Evolutionary conservation across 257 asterid genomes (phyloP).

Genomic region (Lithospermum erythrorhizon): DNA sequence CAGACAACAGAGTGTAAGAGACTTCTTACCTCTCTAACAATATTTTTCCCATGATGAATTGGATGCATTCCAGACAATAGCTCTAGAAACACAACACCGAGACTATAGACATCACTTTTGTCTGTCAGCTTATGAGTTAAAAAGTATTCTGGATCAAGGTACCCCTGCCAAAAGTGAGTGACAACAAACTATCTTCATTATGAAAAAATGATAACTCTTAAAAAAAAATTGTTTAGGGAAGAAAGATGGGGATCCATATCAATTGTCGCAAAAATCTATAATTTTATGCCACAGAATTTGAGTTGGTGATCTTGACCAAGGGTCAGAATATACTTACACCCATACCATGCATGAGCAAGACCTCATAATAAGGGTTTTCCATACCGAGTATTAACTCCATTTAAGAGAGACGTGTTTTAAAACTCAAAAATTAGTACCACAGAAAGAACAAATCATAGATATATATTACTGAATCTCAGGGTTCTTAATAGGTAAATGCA

Average conservation of each 20-base stretch:
- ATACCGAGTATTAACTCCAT: too few species aligned
- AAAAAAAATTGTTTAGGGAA: not conserved
- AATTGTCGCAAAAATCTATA: too few species aligned
- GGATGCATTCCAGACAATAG: conserved; percentile 91
- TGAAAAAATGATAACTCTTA: not conserved
- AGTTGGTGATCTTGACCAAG: too few species aligned
- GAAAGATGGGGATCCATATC: not conserved
- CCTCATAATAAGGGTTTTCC: too few species aligned
- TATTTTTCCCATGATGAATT: conserved; percentile 90
- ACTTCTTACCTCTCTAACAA: conserved; percentile 78
- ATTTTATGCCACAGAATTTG: too few species aligned
- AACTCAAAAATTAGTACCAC: not conserved
- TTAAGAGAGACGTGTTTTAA: too few species aligned
- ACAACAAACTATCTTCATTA: not conserved
- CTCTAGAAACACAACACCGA: conserved; percentile 92
- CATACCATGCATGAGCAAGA: too few species aligned
- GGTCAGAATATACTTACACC: too few species aligned
- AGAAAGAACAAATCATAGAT: not conserved
- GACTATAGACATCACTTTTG: conserved; percentile 95
- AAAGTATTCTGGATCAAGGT: conserved; percentile 96
- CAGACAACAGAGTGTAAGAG: not conserved
- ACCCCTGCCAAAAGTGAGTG: conserved; percentile 49
- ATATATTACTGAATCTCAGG: not conserved
- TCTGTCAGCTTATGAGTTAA: conserved; percentile 86
- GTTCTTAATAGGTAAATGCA: conserved; percentile 1